Evolutionary conservation across 129 eudicot species (phyloP), one percentile per base, ranked within the genome.

Genomic region (Smallanthus sonchifolius): DNA sequence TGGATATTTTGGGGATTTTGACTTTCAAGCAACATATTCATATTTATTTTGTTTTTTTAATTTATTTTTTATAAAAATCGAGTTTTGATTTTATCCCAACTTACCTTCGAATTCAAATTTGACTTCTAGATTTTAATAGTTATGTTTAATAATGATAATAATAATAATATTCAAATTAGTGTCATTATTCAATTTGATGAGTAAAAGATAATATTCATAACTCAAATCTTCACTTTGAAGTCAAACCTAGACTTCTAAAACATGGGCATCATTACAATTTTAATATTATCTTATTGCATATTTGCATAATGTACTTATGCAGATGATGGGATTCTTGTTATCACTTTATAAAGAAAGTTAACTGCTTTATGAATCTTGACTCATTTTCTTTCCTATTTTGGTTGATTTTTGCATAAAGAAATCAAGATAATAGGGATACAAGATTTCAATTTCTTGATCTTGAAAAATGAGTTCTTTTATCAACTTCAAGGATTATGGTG

Each of bases 401-500:
- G 57, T 37, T 30, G 67, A 61, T 45, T 7, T 78, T 71, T 74
- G 51, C 60, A 49, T 77, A 71, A 67, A 84, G 84, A 71, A 54
- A 75, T 42, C 55, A 67, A 81, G 69, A 3, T 30, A 20, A 77
- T 78, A n/a, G 7, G 34, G 78, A 72, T 52, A n/a, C 36, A 70
- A 13, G 40, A 68, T 0, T 48, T 43, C 14, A 34, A 32, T 5
- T 61, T 61, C 42, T 20, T 57, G 49, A 56, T 47, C 44, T 42
- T 65, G 67, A 51, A 65, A 37, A 40, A 91, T 88, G 97, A 82
- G 96, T 61, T 86, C 91, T 14, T 88, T 76, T 79, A 48, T 88
- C 69, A 87, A 88, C 78, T 91, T 88, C 84, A 89, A 87, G 78
- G 85, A 78, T 82, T 80, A 61, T 47, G 93, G 80, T 44, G 87